Conservation (phyloP, 768 basidiomycete genomes). For the Mycena pura region DNA sequence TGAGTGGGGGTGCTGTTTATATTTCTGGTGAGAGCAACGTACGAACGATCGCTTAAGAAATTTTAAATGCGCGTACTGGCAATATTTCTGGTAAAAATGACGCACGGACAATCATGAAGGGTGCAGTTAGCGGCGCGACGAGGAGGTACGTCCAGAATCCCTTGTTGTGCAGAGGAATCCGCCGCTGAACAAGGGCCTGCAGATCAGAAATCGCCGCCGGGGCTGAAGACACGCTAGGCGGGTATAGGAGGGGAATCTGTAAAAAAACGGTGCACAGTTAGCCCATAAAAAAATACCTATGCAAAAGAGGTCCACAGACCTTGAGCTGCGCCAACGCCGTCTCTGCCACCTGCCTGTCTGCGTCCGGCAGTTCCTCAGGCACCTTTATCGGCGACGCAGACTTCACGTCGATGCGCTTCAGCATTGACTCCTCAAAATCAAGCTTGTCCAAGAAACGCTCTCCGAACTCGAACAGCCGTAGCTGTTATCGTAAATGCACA, state of each 20-base stretch:
- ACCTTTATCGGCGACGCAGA: constrained; percentile 59
- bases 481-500: constrained; percentile 43
- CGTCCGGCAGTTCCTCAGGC: constrained; percentile 27
- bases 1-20: too few species aligned
- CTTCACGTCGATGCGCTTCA: constrained; percentile 76
- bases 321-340: constrained; percentile 27
- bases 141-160: constrained; percentile 73
- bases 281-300: too few species aligned
- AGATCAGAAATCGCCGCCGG: constrained; percentile 53
- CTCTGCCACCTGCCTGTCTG: constrained; percentile 26
- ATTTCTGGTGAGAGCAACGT: too few species aligned
- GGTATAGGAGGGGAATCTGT: constrained; percentile 74
- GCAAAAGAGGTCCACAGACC: background rate
- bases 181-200: constrained; percentile 53
- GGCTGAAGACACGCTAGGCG: constrained; percentile 48
- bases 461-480: constrained; percentile 65
- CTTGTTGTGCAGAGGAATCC: constrained; percentile 68
- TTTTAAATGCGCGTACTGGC: background rate
- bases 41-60: background rate
- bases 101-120: constrained; percentile 80
- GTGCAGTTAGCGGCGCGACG: constrained; percentile 74
- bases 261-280: too few species aligned
- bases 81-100: constrained; percentile 20
- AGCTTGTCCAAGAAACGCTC: constrained; percentile 73
- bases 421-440: constrained; percentile 81